phyloP scores from a whole-genome alignment of 805 yeast species.

The Saturnispora dispora region DNA sequence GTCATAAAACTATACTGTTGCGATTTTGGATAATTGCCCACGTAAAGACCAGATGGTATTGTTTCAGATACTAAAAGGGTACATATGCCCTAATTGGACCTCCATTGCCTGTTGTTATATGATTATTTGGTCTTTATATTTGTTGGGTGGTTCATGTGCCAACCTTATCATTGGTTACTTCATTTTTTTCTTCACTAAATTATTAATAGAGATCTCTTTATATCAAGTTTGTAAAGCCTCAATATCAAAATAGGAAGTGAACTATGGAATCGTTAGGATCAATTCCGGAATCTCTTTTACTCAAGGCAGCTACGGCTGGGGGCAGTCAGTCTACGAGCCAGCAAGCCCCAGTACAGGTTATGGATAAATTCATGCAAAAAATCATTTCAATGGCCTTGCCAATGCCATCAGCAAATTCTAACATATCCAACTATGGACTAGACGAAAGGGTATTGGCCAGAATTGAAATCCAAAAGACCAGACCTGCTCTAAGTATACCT shows the following conservation, averaged over 20 bases:
- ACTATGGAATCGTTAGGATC: not conserved
- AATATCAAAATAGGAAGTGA: not conserved
- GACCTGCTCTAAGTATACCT: slow-evolving; percentile 66
- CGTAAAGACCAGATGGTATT: too few relatives aligned
- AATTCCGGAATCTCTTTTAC: not conserved
- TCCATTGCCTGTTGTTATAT: not conserved
- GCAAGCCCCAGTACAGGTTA: not conserved
- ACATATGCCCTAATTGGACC: too few relatives aligned
- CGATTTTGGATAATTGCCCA: too few relatives aligned
- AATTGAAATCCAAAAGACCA: slow-evolving; percentile 45
- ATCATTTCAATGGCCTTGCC: slow-evolving; percentile 67
- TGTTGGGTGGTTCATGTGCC: not conserved
- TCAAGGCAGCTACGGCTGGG: not conserved
- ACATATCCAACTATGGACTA: slow-evolving; percentile 32
- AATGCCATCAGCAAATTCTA: slow-evolving; percentile 32
- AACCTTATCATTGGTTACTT: not conserved
- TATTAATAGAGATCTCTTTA: not conserved
- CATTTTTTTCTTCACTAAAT: not conserved
- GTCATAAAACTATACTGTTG: not conserved
- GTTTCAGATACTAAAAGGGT: too few relatives aligned
- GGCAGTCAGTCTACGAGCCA: not conserved
- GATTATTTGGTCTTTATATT: not conserved
- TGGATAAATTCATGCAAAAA: slow-evolving; percentile 64
- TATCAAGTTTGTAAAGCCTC: not conserved
- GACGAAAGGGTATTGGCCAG: slow-evolving; percentile 37